Evolutionary conservation across 495 filamentous ascomycete genomes (phyloP).

Genomic region (Polyplosphaeria fusca): DNA sequence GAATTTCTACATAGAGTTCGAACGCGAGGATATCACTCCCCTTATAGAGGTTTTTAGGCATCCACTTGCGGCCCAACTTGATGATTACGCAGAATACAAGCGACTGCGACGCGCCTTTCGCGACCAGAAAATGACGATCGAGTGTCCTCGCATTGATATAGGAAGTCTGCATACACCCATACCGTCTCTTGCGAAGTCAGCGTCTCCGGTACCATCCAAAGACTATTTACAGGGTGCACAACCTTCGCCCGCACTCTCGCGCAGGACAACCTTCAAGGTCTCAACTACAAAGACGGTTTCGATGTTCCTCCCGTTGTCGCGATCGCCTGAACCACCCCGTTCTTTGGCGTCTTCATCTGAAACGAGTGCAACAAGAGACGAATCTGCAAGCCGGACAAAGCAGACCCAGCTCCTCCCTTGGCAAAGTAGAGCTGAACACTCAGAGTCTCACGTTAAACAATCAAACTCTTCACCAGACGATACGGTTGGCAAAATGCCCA

Average conservation of each 20-base stretch:
- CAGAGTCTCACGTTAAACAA: neutral
- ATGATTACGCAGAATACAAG: slow-evolving; percentile 45
- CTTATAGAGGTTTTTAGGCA: slow-evolving; percentile 35
- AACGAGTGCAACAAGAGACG: no score
- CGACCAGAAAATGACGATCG: neutral
- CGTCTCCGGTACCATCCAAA: neutral
- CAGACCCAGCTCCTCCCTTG: no score
- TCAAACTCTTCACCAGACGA: neutral
- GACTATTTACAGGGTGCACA: neutral
- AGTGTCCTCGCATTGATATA: neutral
- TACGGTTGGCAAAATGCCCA: neutral
- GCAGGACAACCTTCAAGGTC: neutral
- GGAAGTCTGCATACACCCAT: neutral
- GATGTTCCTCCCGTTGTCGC: neutral
- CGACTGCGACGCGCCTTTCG: slow-evolving; percentile 25
- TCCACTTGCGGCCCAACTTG: slow-evolving; percentile 37
- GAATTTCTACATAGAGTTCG: neutral
- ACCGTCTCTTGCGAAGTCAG: slow-evolving; percentile 5
- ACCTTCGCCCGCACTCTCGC: neutral
- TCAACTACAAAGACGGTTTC: neutral
- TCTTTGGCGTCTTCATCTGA: neutral
- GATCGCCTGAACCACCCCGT: neutral
- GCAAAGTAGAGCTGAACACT: neutral
- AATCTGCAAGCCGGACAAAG: neutral
- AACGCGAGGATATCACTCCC: slow-evolving; percentile 20